Conservation (phyloP, 768 basidiomycete species). For the Sporobolomyces phaffii region DNA sequence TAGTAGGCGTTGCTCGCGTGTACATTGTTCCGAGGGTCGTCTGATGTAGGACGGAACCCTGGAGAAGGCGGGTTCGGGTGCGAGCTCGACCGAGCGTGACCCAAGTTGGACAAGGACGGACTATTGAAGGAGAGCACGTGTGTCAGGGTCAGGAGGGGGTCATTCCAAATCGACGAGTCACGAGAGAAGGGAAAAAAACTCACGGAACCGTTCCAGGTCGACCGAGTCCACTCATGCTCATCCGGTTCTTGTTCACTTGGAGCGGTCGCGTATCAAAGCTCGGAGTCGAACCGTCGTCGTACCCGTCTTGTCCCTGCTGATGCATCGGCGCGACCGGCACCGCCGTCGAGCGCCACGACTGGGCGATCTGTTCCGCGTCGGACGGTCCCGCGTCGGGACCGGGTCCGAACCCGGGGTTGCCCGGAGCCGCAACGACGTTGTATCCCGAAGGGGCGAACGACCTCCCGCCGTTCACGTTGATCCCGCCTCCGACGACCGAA, state of each 20-base stretch:
- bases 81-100: background rate
- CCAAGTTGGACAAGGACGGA: background rate
- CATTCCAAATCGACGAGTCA: background rate
- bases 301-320: background rate
- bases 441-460: slow-evolving; percentile 23
- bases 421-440: background rate
- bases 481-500: no score
- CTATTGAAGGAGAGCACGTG: no score
- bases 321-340: background rate
- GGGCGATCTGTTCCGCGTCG: slow-evolving; percentile 26
- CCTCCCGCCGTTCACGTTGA: background rate
- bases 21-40: background rate
- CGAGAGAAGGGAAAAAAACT: background rate
- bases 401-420: background rate
- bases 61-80: background rate
- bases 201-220: slow-evolving; percentile 17
- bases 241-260: slow-evolving; percentile 19
- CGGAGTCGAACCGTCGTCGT: slow-evolving; percentile 3
- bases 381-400: background rate
- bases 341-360: slow-evolving; percentile 3
- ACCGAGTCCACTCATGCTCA: background rate
- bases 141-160: no score
- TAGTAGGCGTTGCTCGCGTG: no score
- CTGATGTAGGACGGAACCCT: background rate
- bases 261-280: slow-evolving; percentile 30